Percentiles rank a stretch among this genome's conserved stretches.
These are phyloP conservation scores for Globisporangium cystogenes DNA, from an alignment of 352 stramenopile genomes.

Conservation along the genomic window DNA sequence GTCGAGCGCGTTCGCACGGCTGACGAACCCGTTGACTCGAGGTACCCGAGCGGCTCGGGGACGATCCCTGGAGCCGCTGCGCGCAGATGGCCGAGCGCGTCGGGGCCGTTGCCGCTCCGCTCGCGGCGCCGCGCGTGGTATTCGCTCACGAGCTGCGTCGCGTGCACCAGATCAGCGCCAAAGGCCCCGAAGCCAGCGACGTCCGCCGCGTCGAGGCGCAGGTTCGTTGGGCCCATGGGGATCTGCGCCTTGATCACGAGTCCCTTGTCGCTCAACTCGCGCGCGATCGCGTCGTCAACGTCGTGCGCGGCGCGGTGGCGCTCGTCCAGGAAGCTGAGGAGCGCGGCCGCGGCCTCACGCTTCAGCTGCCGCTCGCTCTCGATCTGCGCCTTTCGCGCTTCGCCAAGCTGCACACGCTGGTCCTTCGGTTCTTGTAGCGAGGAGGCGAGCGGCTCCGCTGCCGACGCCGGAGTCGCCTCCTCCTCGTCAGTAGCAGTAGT, in stretches of 20 bases:
- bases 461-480: neutral
- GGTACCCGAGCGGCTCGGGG: constrained; percentile 36
- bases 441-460: neutral
- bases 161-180: constrained; percentile 37
- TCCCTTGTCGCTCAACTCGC: constrained; percentile 39
- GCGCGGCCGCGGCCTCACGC: constrained; percentile 18
- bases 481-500: neutral
- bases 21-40: constrained; percentile 42
- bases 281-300: constrained; percentile 33
- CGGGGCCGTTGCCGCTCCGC: constrained; percentile 37
- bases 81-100: constrained; percentile 2
- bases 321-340: constrained; percentile 50
- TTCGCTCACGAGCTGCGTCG: constrained; percentile 46
- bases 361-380: constrained; percentile 20
- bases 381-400: constrained; percentile 32
- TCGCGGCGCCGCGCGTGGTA: constrained; percentile 40
- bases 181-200: constrained; percentile 42
- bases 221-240: constrained; percentile 55
- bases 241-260: constrained; percentile 75
- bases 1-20: constrained; percentile 44
- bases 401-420: constrained; percentile 30
- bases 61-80: constrained; percentile 17
- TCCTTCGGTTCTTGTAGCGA: constrained; percentile 1
- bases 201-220: constrained; percentile 40
- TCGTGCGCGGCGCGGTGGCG: constrained; percentile 33